These are phyloP conservation scores for Penstemon eatonii DNA, from an alignment of 257 asterid genomes.

Conservation along the genomic window DNA sequence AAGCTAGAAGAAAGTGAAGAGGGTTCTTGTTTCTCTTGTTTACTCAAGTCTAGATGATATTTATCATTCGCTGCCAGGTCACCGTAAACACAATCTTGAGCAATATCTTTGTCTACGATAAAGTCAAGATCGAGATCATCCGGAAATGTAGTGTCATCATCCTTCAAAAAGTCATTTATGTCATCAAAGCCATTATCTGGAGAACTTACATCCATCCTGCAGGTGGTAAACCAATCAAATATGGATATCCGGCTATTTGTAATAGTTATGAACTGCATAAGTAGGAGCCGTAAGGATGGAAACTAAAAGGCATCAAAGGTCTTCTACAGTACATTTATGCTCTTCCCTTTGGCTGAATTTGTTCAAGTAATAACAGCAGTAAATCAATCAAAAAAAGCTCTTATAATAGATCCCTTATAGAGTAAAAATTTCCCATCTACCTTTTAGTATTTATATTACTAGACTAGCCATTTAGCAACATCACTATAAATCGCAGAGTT, in stretches of 20 bases:
- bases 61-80: slow-evolving; percentile 20
- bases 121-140: slow-evolving; percentile 31
- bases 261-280: not conserved
- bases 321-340: no score
- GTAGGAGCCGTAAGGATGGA: not conserved
- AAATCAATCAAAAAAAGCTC: no score
- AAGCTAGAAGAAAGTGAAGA: slow-evolving; percentile 15
- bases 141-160: slow-evolving; percentile 25
- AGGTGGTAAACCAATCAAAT: not conserved
- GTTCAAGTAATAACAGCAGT: no score
- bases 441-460: no score
- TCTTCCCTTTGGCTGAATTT: no score
- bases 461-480: no score
- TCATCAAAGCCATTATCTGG: slow-evolving; percentile 29
- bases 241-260: not conserved
- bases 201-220: slow-evolving; percentile 35
- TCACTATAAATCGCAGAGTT: no score
- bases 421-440: no score
- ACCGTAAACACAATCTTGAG: slow-evolving; percentile 21
- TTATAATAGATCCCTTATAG: no score
- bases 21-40: slow-evolving; percentile 23
- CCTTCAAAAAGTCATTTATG: slow-evolving; percentile 30
- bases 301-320: slow-evolving; percentile 3
- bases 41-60: slow-evolving; percentile 9
- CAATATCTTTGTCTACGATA: slow-evolving; percentile 20